Base-by-base conservation (phyloP, 106 monocot species). In the Xerophyta viscosa region DNA sequence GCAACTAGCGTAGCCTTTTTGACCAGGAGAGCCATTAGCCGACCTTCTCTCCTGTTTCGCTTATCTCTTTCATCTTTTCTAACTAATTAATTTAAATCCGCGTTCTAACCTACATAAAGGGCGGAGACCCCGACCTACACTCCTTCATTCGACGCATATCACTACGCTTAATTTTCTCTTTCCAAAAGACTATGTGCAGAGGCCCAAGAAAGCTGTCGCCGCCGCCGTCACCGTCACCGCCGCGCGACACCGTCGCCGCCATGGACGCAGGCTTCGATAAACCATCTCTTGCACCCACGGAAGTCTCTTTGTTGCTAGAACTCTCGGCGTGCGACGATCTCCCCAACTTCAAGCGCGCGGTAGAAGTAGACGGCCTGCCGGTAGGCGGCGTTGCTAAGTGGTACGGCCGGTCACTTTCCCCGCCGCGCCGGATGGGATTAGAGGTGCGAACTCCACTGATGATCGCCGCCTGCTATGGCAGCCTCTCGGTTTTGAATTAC, bases 391-490 rank as follows among this genome's bases (percentile, higher is more conserved):
- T 29, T 6, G 60, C 64, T 13, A 48, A 43, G 0, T 96, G 94
- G 94, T 96, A 96, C 59, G 67, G 71, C 11, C 71, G 82, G 3
- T 56, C 80, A 45, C 0, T 66, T 46, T 50, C 36, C 14, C 22
- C 33, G 28, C 23, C 48, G 27, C 7, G 65, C 8, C 21, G 58
- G 41, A 62, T 71, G 77, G 56, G 65, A 4, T 53, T 81, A 43
- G 48, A 80, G 33, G 37, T 27, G 4, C 68, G 93, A 0, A 81
- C 88, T 13, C 88, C 88, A 15, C 77, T 88, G 27, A 76, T 77
- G 77, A 64, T 94, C 29, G 92, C 83, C 10, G 73, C 87, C 19
- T 36, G 82, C 24, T 80, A 93, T 71, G 87, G 87, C 20, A 84
- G 80, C 67, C 26, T 54, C 33, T 52, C 71, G 48, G 81, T 88